A percentile compares a stretch with the other conserved stretches of the same genome.
Evolutionary conservation across 2,329 filamentous ascomycete species (phyloP).

Genomic region (Amauroascus verrucosus): DNA sequence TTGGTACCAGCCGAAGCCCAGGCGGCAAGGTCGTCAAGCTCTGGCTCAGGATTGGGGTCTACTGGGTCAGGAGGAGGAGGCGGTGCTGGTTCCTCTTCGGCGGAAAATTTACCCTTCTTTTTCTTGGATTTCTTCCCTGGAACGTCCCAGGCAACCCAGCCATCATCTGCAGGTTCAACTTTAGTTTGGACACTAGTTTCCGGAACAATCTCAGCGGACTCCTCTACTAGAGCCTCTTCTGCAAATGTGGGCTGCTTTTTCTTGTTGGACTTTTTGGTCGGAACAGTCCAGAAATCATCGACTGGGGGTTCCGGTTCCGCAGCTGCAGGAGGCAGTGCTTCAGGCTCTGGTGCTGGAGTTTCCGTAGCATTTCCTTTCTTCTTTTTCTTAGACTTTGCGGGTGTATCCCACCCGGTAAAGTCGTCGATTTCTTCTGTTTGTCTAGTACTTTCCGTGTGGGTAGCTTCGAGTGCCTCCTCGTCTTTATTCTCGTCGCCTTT

Average conservation of each 20-base stretch:
- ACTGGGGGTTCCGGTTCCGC: slow-evolving; percentile 8
- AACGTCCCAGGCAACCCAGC: slow-evolving; percentile 22
- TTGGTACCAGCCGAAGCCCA: slow-evolving; percentile 23
- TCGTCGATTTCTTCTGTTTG: slow-evolving; percentile 23
- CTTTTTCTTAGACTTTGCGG: slow-evolving; percentile 32
- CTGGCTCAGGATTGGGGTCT: slow-evolving; percentile 18
- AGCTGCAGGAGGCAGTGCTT: not conserved
- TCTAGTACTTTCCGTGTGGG: not conserved
- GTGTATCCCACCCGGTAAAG: slow-evolving; percentile 21
- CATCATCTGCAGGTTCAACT: not conserved
- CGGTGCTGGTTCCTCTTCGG: slow-evolving; percentile 31
- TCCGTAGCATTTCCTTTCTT: slow-evolving; percentile 20
- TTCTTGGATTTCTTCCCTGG: slow-evolving; percentile 27
- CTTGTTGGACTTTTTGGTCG: slow-evolving; percentile 13
- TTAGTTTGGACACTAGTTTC: not conserved
- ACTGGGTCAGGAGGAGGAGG: slow-evolving; percentile 21
- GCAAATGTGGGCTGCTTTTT: slow-evolving; percentile 2
- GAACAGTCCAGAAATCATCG: slow-evolving; percentile 2
- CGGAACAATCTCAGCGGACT: not conserved
- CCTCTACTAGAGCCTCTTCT: not conserved
- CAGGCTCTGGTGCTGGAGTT: not conserved
- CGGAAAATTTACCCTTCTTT: slow-evolving; percentile 37
- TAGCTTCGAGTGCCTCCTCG: slow-evolving; percentile 4
- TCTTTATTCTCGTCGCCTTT: slow-evolving; percentile 14
- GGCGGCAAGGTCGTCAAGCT: slow-evolving; percentile 23